Evolutionary conservation across 75 land plant genomes (phyloP), one percentile per base, ranked within the genome.

Genomic region (Cupressus sempervirens): DNA sequence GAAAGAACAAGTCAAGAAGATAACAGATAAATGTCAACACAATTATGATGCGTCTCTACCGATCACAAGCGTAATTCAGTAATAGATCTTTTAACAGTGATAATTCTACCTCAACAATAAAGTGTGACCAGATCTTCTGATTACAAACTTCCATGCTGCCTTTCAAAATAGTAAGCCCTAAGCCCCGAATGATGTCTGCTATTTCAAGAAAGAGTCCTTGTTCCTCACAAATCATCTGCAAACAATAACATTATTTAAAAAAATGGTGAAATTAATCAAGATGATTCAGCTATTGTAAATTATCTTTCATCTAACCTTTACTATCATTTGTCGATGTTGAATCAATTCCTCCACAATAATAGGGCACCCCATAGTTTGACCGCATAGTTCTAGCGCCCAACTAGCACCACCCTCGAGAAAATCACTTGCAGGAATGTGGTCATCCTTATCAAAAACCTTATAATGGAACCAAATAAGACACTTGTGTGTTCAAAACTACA

Each of bases 151-250:
- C 93, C 91, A 95, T 89, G 0, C 77, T 85, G 15, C 97, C 95
- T 46, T 92, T 92, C 82, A 95, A 83, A 81, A 95, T 93, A 29
- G 87, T 88, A 45, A 95, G 83, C 20, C 89, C 88, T 43, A 90
- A 75, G 11, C 87, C 67, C 13, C 86, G 76, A 3, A 95, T 89
- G 7, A 87, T 87, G 4, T 93, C 87, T 2, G 94, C 93, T 13
- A 95, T 91, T 82, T 93, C 97, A 14, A 93, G 83, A 68, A 93
- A 95, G 0, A 91, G 74, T 4, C 86, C 87, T 20, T 84, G 86
- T 11, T 92, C 95, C 18, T 90, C 87, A 76, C 93, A 93, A 32
- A 91, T 81, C 93, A 95, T 90, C 97, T 95, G 89, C 75, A 91
- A 72, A 70, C 67, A 40, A 80, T 10, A 29, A 58, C 30, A 46